phyloP scores from a whole-genome alignment of 192 early-diverging fungal species.

The Dissophora globulifera region DNA sequence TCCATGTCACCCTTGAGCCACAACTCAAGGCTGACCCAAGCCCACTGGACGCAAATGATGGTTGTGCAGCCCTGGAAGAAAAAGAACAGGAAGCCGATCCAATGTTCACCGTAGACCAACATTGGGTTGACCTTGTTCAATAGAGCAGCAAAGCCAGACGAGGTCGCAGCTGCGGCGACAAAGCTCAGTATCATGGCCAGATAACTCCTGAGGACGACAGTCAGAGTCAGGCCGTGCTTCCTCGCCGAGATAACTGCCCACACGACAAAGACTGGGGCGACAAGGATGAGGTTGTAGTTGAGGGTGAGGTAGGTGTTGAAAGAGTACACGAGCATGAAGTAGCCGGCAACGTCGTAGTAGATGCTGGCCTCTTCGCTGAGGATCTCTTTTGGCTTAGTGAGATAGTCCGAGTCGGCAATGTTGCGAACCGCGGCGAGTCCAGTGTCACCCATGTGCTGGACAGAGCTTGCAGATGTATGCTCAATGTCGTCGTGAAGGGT shows the following conservation, averaged over 20 bases:
- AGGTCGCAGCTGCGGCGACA: constrained; percentile 26
- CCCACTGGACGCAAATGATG: constrained; percentile 43
- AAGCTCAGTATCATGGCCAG: constrained; percentile 37
- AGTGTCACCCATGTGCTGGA: constrained; percentile 76
- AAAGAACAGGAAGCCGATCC: constrained; percentile 41
- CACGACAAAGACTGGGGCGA: constrained; percentile 31
- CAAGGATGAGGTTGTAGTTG: constrained; percentile 46
- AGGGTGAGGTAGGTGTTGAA: constrained; percentile 50
- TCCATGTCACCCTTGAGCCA: constrained; percentile 36
- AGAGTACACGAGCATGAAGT: constrained; percentile 53
- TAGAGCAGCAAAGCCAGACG: constrained; percentile 25
- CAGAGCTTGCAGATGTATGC: constrained; percentile 59
- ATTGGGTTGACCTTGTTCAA: constrained; percentile 53
- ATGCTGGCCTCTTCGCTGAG: constrained; percentile 46
- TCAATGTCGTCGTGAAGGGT: constrained; percentile 65
- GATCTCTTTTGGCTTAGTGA: constrained; percentile 39
- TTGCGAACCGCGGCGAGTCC: constrained; percentile 57
- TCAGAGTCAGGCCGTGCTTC: constrained; percentile 14
- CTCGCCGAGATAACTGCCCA: constrained; percentile 26
- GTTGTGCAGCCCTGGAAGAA: constrained; percentile 30
- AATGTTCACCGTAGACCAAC: constrained; percentile 51
- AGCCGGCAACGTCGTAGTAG: constrained; percentile 62
- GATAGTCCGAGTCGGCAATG: constrained; percentile 59
- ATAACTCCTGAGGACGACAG: constrained; percentile 18
- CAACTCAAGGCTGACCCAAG: constrained; percentile 27